A percentile compares a stretch with the other conserved stretches of the same genome.
Evolutionary conservation across 805 yeast genomes (phyloP).

Genomic region (Nematodospora valgi): DNA sequence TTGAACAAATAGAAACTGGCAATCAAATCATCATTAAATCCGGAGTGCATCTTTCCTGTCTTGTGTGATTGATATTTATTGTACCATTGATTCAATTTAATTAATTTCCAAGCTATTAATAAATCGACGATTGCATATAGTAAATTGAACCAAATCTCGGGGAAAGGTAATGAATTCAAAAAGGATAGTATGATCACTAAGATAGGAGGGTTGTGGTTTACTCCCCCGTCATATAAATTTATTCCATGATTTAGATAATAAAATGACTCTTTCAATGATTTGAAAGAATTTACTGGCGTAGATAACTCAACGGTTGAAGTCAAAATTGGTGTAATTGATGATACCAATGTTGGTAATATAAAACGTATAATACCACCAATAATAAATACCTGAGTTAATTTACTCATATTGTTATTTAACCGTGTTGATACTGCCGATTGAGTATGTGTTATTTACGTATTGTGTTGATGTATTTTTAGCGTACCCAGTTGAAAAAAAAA

Average conservation of each 20-base stretch:
- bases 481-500: slow-evolving; percentile 1
- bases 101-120: slow-evolving; percentile 51
- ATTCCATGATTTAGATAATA: slow-evolving; percentile 55
- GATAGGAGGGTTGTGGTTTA: slow-evolving; percentile 82
- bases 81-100: slow-evolving; percentile 45
- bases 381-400: slow-evolving; percentile 18
- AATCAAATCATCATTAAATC: slow-evolving; percentile 42
- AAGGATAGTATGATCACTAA: slow-evolving; percentile 50
- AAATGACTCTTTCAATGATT: slow-evolving; percentile 43
- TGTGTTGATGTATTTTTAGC: not conserved
- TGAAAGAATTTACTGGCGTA: slow-evolving; percentile 71
- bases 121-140: slow-evolving; percentile 61
- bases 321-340: slow-evolving; percentile 23
- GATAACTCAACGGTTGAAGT: slow-evolving; percentile 54
- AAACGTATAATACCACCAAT: slow-evolving; percentile 33
- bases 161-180: slow-evolving; percentile 23
- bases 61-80: slow-evolving; percentile 19
- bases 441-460: not conserved
- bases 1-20: slow-evolving; percentile 71
- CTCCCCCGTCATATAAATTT: slow-evolving; percentile 78
- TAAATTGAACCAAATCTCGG: slow-evolving; percentile 26
- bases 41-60: slow-evolving; percentile 15
- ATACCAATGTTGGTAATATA: slow-evolving; percentile 32
- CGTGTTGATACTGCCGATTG: not conserved
- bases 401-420: no score